Percentiles rank a stretch among this genome's conserved stretches.
Conservation (phyloP, 208 protist species). For the Acanthamoeba castellanii region DNA sequence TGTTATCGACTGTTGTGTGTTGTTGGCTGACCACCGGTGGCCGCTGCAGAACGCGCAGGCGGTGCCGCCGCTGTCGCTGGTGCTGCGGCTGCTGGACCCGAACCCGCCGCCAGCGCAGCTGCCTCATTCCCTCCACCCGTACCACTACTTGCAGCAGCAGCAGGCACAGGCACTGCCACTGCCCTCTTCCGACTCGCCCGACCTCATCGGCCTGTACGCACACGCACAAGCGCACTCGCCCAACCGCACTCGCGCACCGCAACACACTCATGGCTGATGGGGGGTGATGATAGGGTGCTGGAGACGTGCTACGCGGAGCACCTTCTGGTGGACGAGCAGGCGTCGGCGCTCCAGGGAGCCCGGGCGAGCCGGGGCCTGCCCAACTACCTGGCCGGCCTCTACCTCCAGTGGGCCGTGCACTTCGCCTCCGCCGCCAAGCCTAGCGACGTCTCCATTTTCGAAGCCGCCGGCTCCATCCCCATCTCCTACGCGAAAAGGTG, state of each 20-base stretch:
- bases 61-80: neutral
- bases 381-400: conserved; percentile 35
- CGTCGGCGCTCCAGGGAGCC: neutral
- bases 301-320: conserved; percentile 48
- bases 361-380: neutral
- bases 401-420: conserved; percentile 3
- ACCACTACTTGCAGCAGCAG: neutral
- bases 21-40: neutral
- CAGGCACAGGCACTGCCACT: neutral
- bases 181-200: neutral
- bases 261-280: neutral
- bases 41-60: neutral
- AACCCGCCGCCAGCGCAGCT: neutral
- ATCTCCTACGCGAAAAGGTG: conserved; percentile 37
- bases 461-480: conserved; percentile 16
- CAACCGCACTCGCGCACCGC: neutral
- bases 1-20: too few relatives aligned
- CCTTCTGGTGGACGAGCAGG: neutral
- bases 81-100: neutral
- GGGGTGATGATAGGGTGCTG: neutral
- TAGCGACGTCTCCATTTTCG: neutral
- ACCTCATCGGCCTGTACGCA: conserved; percentile 15
- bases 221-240: neutral
- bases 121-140: neutral
- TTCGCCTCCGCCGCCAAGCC: neutral